Base-by-base conservation (phyloP, 208 protist species). In the Novymonas esmeraldas region DNA sequence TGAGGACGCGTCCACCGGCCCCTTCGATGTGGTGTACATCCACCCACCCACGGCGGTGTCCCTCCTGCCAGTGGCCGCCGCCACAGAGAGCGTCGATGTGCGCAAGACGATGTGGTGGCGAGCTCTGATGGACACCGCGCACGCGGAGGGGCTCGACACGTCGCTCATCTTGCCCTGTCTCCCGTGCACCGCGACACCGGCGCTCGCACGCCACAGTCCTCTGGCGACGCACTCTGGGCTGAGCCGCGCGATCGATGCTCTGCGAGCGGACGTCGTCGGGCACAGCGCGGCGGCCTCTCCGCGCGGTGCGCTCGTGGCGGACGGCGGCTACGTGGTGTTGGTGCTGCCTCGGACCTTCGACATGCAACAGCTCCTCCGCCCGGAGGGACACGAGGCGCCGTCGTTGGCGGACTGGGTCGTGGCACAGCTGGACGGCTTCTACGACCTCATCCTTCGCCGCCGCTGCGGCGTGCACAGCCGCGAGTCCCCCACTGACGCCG, bases 311-410 rank as follows among this genome's bases (percentile, higher is more conserved):
- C 62, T 72, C 42, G 39, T 84, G 16, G 14, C 33, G 20, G 66
- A 77, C 9, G 57, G 76, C 57, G 48, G 85, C 70, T 60, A 78
- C 58, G 64, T 62, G 42, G 41, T 86, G 39, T 69, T 90, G 34
- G 85, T 94, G 36, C 76, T 94, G 54, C 85, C 88, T n/a, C 65
- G 74, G 41, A 73, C 68, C 2, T 82, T 81, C 66, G 81, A 85
- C 39, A 28, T 22, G 29, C 36, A 54, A 20, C 51, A 54, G 1
- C 39, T 46, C 16, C 34, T 31, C 49, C 34, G 46, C 26, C n/a
- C 10, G 18, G 20, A 33, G 26, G 24, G 13, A 39, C 10, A 14
- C 31, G 36, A 6, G 29, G 11, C 16, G 14, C 42, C 41, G 20
- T 67, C 56, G 45, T 66, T 48, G 62, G 76, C 60, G 11, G 87